Conservation (phyloP, 2,329 filamentous ascomycete species). For the Onygenales sp. region DNA sequence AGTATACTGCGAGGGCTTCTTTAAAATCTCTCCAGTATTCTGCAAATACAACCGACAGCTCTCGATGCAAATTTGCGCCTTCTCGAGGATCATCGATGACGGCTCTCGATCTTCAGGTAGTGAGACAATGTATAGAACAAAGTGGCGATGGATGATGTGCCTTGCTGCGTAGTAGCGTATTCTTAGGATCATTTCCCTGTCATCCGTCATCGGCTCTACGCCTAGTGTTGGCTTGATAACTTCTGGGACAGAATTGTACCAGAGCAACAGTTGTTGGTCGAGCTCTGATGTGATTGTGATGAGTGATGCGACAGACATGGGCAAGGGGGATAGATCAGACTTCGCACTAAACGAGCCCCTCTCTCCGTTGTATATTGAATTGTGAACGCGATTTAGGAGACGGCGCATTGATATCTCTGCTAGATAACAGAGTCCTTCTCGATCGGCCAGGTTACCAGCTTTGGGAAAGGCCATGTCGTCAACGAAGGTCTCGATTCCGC, state of each 20-base stretch:
- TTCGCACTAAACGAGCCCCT: slow-evolving; percentile 12
- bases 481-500: slow-evolving; percentile 22
- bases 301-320: slow-evolving; percentile 11
- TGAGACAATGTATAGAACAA: slow-evolving; percentile 21
- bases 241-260: slow-evolving; percentile 25
- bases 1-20: slow-evolving; percentile 23
- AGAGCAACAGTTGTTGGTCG: slow-evolving; percentile 21
- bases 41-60: slow-evolving; percentile 23
- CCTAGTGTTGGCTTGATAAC: slow-evolving; percentile 18
- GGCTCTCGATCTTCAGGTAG: slow-evolving; percentile 10
- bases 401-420: slow-evolving; percentile 25
- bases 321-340: slow-evolving; percentile 14
- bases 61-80: slow-evolving; percentile 22
- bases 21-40: slow-evolving; percentile 18
- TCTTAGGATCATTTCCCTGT: slow-evolving; percentile 18
- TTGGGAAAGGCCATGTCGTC: slow-evolving; percentile 23
- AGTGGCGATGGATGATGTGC: slow-evolving; percentile 26
- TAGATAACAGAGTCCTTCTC: slow-evolving; percentile 19
- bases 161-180: slow-evolving; percentile 25
- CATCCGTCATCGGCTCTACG: slow-evolving; percentile 13
- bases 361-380: slow-evolving; percentile 21
- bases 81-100: slow-evolving; percentile 18
- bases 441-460: slow-evolving; percentile 13
- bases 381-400: slow-evolving; percentile 26
- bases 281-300: slow-evolving; percentile 15